Conservation (phyloP, 2,329 filamentous ascomycete genomes). For the Neofusicoccum ribis region DNA sequence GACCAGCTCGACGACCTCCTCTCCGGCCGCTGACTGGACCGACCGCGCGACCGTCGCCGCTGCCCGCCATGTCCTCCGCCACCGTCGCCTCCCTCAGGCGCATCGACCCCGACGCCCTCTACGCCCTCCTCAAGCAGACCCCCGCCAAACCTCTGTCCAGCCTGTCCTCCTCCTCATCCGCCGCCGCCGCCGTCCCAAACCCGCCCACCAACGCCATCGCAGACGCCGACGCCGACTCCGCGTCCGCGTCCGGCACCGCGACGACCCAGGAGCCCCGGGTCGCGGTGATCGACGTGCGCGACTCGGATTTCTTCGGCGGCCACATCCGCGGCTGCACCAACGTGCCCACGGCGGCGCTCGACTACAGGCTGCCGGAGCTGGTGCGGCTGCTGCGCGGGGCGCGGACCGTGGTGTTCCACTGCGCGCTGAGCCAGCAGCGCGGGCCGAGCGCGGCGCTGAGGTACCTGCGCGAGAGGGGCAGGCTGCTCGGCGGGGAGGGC, state of each 20-base stretch:
- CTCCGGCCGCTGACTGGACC: not conserved
- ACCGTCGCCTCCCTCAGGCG: conserved; percentile 65
- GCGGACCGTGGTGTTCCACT: conserved; percentile 90
- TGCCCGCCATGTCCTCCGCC: conserved; percentile 49
- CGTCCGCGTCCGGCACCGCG: not conserved
- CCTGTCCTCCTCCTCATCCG: conserved; percentile 25
- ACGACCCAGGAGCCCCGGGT: conserved; percentile 38
- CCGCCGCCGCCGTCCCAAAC: conserved; percentile 28
- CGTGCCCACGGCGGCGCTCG: conserved; percentile 71
- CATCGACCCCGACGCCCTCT: conserved; percentile 69
- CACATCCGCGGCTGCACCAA: conserved; percentile 80
- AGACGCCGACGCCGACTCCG: not conserved
- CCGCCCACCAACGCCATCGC: not conserved
- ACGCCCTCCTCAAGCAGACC: conserved; percentile 54
- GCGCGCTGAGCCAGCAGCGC: conserved; percentile 84
- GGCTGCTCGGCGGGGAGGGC: conserved; percentile 36
- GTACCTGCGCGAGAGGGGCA: conserved; percentile 72
- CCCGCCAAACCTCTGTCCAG: conserved; percentile 17
- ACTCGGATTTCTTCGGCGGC: conserved; percentile 86
- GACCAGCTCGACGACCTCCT: not conserved
- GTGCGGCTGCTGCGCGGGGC: conserved; percentile 74
- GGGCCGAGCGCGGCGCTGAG: conserved; percentile 80
- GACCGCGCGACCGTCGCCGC: not conserved
- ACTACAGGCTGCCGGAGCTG: conserved; percentile 78
- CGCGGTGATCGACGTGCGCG: conserved; percentile 85